Conservation (phyloP, 306 rosid species). For the barrel medic (Medicago truncatula) region MtrunA17r5.0-ANR NC_053049.1:36154001-36154500, state of each 20-base stretch:
- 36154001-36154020: background rate
- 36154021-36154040: slow-evolving; percentile 21
- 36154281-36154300: slow-evolving; percentile 14
- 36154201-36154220: background rate
- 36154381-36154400: background rate
- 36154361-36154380: slow-evolving; percentile 13
- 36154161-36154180: background rate
- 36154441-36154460: slow-evolving; percentile 9
- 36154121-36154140: background rate
- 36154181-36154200: background rate
- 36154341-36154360: slow-evolving; percentile 5
- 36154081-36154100: background rate
- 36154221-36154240: slow-evolving; percentile 13
- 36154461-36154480: background rate
- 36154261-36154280: slow-evolving; percentile 10
- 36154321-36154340: background rate
- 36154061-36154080: slow-evolving; percentile 14
- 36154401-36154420: background rate
- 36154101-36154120: slow-evolving; percentile 5
- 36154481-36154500: slow-evolving; percentile 6
- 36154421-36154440: background rate
- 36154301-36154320: slow-evolving; percentile 2
- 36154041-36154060: background rate
- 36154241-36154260: slow-evolving; percentile 7
- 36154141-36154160: background rate